Evolutionary conservation across 1,284 basidiomycete genomes (phyloP).

Genomic region (Puccinia hordei): DNA sequence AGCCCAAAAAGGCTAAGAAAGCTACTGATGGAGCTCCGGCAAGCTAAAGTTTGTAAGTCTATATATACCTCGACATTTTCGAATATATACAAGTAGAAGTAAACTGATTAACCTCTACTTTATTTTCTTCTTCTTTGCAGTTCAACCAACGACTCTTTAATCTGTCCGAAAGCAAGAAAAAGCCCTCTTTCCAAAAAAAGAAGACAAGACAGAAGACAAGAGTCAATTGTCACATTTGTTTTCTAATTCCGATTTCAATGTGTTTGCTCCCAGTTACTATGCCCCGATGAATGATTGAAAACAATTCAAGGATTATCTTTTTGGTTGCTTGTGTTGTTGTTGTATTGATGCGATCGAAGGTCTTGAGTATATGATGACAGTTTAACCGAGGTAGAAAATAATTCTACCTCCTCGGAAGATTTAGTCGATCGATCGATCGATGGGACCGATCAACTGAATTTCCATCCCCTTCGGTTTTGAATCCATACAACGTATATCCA

Average conservation of each 20-base stretch:
- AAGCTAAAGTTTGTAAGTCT: conserved; percentile 4
- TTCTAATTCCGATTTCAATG: neutral
- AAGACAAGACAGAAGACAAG: neutral
- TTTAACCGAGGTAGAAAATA: neutral
- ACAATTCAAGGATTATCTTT: neutral
- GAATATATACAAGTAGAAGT: neutral
- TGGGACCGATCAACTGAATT: neutral
- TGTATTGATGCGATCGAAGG: conserved; percentile 10
- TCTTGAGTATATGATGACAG: neutral
- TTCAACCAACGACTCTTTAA: neutral
- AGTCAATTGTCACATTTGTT: neutral
- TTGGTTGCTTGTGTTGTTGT: neutral
- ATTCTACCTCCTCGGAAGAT: conserved; percentile 7
- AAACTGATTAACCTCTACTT: neutral
- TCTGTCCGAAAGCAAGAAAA: neutral
- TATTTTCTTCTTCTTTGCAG: conserved; percentile 5
- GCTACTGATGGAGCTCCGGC: conserved; percentile 64
- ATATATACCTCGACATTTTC: neutral
- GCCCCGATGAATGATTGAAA: neutral
- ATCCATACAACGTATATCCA: neutral
- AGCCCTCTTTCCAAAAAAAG: no score
- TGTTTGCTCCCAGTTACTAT: conserved; percentile 8
- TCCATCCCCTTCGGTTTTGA: neutral
- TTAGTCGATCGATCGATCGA: neutral
- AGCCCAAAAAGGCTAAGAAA: conserved; percentile 90